Evolutionary conservation across 2,329 filamentous ascomycete genomes (phyloP).

Genomic region (Sporothrix humicola): DNA sequence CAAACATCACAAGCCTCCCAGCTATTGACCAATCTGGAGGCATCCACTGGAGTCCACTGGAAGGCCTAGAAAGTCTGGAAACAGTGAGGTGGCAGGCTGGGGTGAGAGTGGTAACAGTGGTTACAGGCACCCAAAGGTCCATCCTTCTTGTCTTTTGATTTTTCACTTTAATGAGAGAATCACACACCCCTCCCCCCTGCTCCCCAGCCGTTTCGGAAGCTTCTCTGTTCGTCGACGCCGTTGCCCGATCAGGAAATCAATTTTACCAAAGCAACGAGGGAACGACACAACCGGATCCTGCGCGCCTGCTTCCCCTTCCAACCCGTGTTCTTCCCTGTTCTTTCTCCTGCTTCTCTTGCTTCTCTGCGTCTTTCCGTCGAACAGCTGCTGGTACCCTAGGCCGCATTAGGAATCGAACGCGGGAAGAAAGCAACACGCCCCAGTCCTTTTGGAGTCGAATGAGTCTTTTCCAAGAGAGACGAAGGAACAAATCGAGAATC

Average conservation of each 20-base stretch:
- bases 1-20: background rate
- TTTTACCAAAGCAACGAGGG: slow-evolving; percentile 28
- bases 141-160: background rate
- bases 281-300: slow-evolving; percentile 16
- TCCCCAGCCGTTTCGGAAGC: slow-evolving; percentile 30
- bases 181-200: slow-evolving; percentile 13
- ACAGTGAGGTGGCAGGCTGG: background rate
- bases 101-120: background rate
- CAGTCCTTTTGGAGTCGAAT: background rate
- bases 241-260: slow-evolving; percentile 30
- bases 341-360: background rate
- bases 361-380: slow-evolving; percentile 17
- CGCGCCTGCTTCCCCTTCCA: background rate
- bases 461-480: no score
- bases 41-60: background rate
- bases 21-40: no score
- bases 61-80: background rate
- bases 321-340: slow-evolving; percentile 10
- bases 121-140: slow-evolving; percentile 1
- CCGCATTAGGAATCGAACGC: slow-evolving; percentile 21
- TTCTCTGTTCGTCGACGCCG: slow-evolving; percentile 27
- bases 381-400: slow-evolving; percentile 11
- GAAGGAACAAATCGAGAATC: no score
- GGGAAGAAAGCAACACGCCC: slow-evolving; percentile 17
- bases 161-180: background rate